Evolutionary conservation across 192 early-diverging fungal genomes (phyloP).

Genomic region (Podila horticola): DNA sequence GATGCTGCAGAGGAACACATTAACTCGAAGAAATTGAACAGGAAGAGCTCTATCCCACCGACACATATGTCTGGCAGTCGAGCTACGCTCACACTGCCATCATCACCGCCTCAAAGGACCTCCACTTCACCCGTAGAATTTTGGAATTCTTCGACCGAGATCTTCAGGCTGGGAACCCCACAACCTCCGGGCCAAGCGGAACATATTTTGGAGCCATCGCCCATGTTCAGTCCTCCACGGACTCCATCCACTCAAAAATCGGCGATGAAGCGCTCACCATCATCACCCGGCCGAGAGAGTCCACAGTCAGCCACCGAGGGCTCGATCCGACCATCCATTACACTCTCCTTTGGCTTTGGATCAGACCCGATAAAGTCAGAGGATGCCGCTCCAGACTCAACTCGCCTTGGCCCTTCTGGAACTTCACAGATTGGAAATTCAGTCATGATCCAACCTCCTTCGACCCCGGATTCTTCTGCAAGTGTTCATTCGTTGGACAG

Average conservation of each 20-base stretch:
- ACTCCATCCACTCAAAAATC: conserved; percentile 11
- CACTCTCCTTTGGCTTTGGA: not conserved
- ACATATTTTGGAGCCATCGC: conserved; percentile 9
- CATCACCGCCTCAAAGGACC: not conserved
- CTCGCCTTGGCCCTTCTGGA: conserved; percentile 5
- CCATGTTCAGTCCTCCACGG: conserved; percentile 11
- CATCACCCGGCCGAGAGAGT: conserved; percentile 6
- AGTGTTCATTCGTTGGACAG: conserved; percentile 17
- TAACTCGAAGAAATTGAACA: conserved; percentile 22
- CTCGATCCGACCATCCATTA: not conserved
- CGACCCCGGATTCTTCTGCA: conserved; percentile 19
- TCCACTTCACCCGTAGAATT: not conserved
- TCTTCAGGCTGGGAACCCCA: not conserved
- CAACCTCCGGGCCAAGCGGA: not conserved
- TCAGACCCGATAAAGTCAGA: conserved; percentile 8
- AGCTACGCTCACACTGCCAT: conserved; percentile 7
- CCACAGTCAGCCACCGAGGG: not conserved
- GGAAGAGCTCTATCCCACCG: conserved; percentile 12
- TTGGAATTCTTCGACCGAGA: not conserved
- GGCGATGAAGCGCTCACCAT: conserved; percentile 3
- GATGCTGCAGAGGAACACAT: conserved; percentile 13
- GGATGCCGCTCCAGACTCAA: not conserved
- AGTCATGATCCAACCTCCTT: not conserved
- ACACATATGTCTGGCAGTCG: not conserved
- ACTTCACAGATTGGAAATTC: too few species aligned